Conservation (phyloP, 2,329 filamentous ascomycete species). For the Colletotrichum trifolii region DNA sequence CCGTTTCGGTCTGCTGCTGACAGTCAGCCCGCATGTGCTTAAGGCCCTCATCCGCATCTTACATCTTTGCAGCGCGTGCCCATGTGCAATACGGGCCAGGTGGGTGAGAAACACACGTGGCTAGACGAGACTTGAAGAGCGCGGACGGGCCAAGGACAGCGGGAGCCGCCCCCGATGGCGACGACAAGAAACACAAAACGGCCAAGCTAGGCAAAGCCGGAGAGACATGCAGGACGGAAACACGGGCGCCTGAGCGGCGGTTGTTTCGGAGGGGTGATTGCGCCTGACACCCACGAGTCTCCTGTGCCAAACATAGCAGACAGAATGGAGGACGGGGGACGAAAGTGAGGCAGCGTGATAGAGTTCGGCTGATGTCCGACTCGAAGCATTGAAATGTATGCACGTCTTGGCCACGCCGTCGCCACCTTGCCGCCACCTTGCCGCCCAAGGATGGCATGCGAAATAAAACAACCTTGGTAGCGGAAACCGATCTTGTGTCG, state of each 20-base stretch:
- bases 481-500: constrained; percentile 19
- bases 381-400: constrained; percentile 32
- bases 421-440: constrained; percentile 7
- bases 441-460: neutral
- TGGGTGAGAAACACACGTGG: neutral
- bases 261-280: constrained; percentile 33
- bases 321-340: constrained; percentile 13
- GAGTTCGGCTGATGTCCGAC: constrained; percentile 32
- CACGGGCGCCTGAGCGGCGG: constrained; percentile 31
- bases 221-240: constrained; percentile 30
- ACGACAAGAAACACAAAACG: constrained; percentile 17
- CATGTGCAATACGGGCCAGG: neutral
- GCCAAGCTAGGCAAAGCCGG: constrained; percentile 14
- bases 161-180: too few species aligned
- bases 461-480: constrained; percentile 7
- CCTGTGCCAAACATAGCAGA: constrained; percentile 18
- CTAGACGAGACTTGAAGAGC: too few species aligned
- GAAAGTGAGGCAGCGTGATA: constrained; percentile 28
- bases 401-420: constrained; percentile 26
- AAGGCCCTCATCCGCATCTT: neutral
- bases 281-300: constrained; percentile 24
- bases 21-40: constrained; percentile 8
- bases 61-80: constrained; percentile 4
- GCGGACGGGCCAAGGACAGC: constrained; percentile 4
- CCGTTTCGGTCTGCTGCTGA: constrained; percentile 29